phyloP scores from a whole-genome alignment of 2,329 filamentous ascomycete genomes.

The Didymellaceae sp. region DNA sequence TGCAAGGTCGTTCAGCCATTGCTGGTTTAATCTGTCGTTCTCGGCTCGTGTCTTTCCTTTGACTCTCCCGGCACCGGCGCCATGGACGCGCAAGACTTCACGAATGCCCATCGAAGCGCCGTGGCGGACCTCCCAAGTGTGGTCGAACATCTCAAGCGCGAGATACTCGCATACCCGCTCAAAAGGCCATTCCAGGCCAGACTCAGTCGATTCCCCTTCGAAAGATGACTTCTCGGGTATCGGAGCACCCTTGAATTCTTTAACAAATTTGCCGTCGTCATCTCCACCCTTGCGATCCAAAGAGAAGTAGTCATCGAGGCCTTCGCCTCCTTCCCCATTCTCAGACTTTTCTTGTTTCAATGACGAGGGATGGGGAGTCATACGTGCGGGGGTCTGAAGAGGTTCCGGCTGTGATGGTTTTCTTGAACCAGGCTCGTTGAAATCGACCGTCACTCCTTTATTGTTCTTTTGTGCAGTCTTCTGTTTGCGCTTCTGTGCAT shows the following conservation, averaged over 20 bases:
- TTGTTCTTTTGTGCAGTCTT: slow-evolving; percentile 89
- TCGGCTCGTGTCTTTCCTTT: slow-evolving; percentile 72
- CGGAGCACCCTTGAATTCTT: slow-evolving; percentile 88
- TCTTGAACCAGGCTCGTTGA: slow-evolving; percentile 69
- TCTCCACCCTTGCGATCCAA: slow-evolving; percentile 81
- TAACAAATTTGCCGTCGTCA: slow-evolving; percentile 89
- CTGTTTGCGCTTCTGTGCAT: slow-evolving; percentile 90
- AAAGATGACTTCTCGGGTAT: slow-evolving; percentile 86
- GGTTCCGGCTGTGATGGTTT: slow-evolving; percentile 66
- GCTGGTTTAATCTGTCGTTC: slow-evolving; percentile 80
- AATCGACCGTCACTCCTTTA: slow-evolving; percentile 87
- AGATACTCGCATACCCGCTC: slow-evolving; percentile 93
- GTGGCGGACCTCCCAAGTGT: slow-evolving; percentile 93
- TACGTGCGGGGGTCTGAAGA: slow-evolving; percentile 57
- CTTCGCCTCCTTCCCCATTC: slow-evolving; percentile 61
- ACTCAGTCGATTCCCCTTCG: slow-evolving; percentile 75
- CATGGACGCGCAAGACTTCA: slow-evolving; percentile 91
- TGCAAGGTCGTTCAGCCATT: slow-evolving; percentile 93
- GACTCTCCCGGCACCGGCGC: slow-evolving; percentile 80
- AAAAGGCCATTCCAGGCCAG: slow-evolving; percentile 90
- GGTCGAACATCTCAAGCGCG: slow-evolving; percentile 90
- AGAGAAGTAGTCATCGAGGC: slow-evolving; percentile 79
- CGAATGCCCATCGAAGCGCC: slow-evolving; percentile 94
- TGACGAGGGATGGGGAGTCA: slow-evolving; percentile 54
- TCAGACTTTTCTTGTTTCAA: slow-evolving; percentile 67